Evolutionary conservation across 2,329 filamentous ascomycete genomes (phyloP), one percentile per base, ranked within the genome.

Genomic region (Colletotrichum musicola): DNA sequence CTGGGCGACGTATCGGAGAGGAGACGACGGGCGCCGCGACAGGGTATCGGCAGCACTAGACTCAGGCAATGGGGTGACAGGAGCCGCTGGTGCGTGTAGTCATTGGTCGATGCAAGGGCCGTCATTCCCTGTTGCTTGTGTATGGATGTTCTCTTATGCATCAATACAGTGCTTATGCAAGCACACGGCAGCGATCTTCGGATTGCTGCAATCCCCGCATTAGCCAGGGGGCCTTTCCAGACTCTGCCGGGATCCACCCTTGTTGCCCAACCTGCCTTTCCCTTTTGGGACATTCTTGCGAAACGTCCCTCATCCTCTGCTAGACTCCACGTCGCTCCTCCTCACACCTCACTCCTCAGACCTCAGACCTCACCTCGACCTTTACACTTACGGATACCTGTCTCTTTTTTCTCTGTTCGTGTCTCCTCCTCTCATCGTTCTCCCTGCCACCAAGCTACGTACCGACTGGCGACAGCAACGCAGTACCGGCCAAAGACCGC

Each of bases 261-360:
- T 70, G 35, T n/a, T 51, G 27, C 14, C 47, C 42, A 56, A 51
- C 13, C 64, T 62, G 63, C 62, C 25, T 70, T 71, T 59, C 71
- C 63, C 47, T 66, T 73, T 72, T 63, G 61, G 72, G 72, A 71
- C 69, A 73, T 69, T 71, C 71, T 73, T 73, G 72, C 72, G 72
- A 73, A 73, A 62, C 67, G 57, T 62, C 62, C 63, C 56, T 68
- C 44, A 42, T 65, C 61, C 49, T 65, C 50, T 55, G 54, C 47
- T 35, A 16, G 44, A 58, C 61, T 64, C 54, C 50, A 44, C 61
- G 51, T 51, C 54, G 42, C 7, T 50, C 16, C n/a, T 22, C 35
- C 16, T 55, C 55, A 46, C 44, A 38, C 65, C 12, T 64, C 61
- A 27, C 47, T 27, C 35, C 59, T 62, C 59, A 46, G 16, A 30